Evolutionary conservation across 306 rosid species (phyloP), one percentile per base, ranked within the genome.

Genomic region (Begonia peltatifolia): DNA sequence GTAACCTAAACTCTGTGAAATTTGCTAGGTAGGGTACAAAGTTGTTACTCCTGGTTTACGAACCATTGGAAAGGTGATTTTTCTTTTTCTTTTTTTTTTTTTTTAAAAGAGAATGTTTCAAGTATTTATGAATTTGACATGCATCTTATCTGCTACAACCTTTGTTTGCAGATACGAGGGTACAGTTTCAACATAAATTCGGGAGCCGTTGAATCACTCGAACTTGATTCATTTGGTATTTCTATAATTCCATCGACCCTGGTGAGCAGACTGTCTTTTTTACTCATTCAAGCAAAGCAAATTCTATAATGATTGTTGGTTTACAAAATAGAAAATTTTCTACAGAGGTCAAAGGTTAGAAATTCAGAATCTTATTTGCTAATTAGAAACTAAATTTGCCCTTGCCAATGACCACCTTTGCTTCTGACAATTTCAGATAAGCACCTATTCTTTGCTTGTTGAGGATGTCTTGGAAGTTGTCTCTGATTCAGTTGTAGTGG

Each of bases 161-260:
- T 62, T 52, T 57, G 46, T 59, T 59, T 60, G 18, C 53, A 90
- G 97, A 93, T 90, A 41, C 85, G 92, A 4, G 97, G 94, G 35
- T 90, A 81, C 66, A 85, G 78, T 63, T 90, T 90, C 68, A 85
- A 82, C 74, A 74, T 90, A 47, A 78, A 80, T 58, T 83, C 92
- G 13, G 95, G 97, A 56, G 92, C 65, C 52, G 75, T 85, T 55
- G 92, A 90, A 67, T 82, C 87, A 56, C 83, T 90, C 15, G 94
- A 90, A 76, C 83, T 90, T 36, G 97, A 85, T 71, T 85, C 97
- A 52, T 90, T 85, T 66, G 97, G 95, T 25, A 71, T 82, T 60
- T 83, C 97, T 50, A 70, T 83, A 55, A 79, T 85, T 57, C 97
- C 97, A 16, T 85, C 95, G 46, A 90, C 87, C 65, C 73, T 85